Base-by-base conservation (phyloP, 1,284 basidiomycete species). In the Marasmius tenuissimus region DNA sequence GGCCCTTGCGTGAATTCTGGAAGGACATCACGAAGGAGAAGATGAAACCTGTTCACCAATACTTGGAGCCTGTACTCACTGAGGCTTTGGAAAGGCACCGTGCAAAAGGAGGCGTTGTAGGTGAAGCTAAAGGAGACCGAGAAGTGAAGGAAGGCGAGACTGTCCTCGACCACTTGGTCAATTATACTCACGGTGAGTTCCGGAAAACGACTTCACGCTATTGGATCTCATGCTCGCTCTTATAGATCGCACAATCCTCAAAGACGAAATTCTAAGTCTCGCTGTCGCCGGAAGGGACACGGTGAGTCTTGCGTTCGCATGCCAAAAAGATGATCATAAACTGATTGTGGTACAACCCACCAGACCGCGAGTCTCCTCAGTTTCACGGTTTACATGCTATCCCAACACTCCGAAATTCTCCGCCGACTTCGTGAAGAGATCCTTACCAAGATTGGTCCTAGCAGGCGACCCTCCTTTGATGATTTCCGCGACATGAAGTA, bases 401-500 rank as follows among this genome's bases (percentile, higher is more conserved):
- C 80, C 9, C 67, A 73, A 60, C 68, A 81, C 62, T 76, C 77
- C 11, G 57, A 70, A 1, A 68, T 78, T 16, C 64, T 79, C 6
- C 54, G 33, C 42, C 70, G 70, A 4, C 65, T 82, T 18, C 75
- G 81, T 20, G 70, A 73, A 37, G 82, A 83, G 60, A 73, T 82
- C 50, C 40, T 79, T 4, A 64, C 61, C 18, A 68, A 69, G 9
- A 69, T 80, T 47, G 77, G 76, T 0, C 63, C 70, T 0, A 71
- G 61, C 0, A 65, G 69, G 8, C 63, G 69, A 27, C 80, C 81
- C 6, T 75, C 73, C 0, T 75, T 73, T 51, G 78, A 79, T 34
- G 73, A 79, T 55, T 68, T 83, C 55, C 69, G 74, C 18, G 71
- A 73, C 1, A 78, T 83, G 74, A 81, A 75, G 61, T 84, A 81